Base-by-base conservation (phyloP, 306 rosid species). In the Calophaca sinica region DNA sequence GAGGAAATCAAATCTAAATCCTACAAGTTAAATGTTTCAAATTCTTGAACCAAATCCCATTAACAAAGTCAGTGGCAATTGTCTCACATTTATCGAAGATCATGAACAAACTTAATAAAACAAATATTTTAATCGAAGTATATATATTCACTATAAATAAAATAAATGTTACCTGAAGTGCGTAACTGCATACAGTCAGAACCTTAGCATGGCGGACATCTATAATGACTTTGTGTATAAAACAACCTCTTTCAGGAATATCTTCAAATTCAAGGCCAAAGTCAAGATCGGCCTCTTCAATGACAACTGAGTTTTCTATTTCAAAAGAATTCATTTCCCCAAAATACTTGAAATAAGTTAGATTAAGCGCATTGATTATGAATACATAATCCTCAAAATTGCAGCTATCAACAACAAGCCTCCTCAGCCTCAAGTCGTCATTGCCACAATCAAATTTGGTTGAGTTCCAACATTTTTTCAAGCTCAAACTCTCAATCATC, bases 331-430 rank as follows among this genome's bases (percentile, higher is more conserved):
- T n/a, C 2, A 55, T 11, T 0, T 0, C 3, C 2, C 83, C 79
- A 45, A 5, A 5, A 9, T 79, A 79, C 54, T 64, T 46, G 11
- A 79, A 65, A 9, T 20, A 44, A 1, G 1, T 36, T 2, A 72
- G 35, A 3, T 79, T 72, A 3, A 70, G 74, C 8, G 74, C 79
- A 11, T 36, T 79, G 11, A 79, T n/a, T 8, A 2, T 11, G 5
- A 79, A 6, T 4, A 6, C 26, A 20, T 20, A 6, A 8, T 1
- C 0, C 0, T 11, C 0, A 65, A 64, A 79, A 6, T 9, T 0
- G 48, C 79, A 79, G 6, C 44, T 45, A 3, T 53, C 62, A 45
- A 79, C 11, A 11, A 58, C 45, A 35, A 79, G 58, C 8, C 5
- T 72, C 5, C 38, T 79, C 5, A 79, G 9, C 9, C 7, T 65